Evolutionary conservation across 129 eudicot species (phyloP).

Genomic region (Tanacetum coccineum): DNA sequence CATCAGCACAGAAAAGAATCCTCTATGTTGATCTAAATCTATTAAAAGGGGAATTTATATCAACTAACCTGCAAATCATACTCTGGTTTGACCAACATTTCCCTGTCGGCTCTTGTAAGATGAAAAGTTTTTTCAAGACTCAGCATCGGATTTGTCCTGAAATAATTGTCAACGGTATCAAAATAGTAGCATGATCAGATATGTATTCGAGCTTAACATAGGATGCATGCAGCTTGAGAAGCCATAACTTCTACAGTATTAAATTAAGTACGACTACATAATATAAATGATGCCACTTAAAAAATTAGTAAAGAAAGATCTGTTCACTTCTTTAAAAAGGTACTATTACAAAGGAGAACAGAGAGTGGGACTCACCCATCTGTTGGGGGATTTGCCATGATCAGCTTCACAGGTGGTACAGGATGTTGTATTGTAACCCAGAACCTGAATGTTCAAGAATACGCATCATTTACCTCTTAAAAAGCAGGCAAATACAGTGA

Average conservation of each 20-base stretch:
- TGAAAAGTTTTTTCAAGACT: conserved; percentile 83
- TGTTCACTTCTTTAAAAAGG: no score
- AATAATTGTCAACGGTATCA: conserved; percentile 6
- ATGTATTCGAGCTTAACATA: no score
- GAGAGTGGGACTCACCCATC: conserved; percentile 64
- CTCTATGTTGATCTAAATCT: neutral
- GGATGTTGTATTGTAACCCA: conserved; percentile 67
- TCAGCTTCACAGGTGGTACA: conserved; percentile 64
- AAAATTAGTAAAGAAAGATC: neutral
- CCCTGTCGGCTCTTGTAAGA: conserved; percentile 71
- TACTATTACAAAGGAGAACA: neutral
- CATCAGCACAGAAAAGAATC: conserved; percentile 16
- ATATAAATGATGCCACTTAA: neutral
- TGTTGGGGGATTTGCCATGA: conserved; percentile 52
- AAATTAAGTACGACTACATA: neutral
- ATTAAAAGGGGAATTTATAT: conserved; percentile 1
- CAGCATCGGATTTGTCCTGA: conserved; percentile 69
- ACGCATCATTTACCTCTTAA: no score
- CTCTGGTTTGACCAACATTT: conserved; percentile 68
- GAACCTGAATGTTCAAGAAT: conserved; percentile 42
- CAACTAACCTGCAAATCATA: conserved; percentile 80
- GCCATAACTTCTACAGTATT: neutral
- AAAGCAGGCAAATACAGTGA: no score
- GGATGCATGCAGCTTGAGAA: no score
- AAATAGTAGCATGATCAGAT: neutral